Evolutionary conservation across 208 protist species (phyloP).

Genomic region (Willaertia magna): DNA sequence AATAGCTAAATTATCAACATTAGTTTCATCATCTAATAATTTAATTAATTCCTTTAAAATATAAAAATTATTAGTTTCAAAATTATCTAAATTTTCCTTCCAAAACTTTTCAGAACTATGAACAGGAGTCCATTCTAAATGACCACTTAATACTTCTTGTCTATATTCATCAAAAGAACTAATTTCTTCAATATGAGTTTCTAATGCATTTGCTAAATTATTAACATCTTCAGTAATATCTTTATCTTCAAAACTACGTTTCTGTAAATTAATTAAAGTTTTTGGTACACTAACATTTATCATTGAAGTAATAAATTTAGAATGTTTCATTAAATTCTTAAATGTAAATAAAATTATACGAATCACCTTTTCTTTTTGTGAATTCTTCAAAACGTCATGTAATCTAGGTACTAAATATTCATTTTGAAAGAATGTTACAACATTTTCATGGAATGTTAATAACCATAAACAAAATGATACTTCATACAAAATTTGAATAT

Average conservation of each 20-base stretch:
- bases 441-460: neutral
- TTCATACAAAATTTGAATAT: slow-evolving; percentile 5
- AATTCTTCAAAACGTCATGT: neutral
- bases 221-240: slow-evolving; percentile 61
- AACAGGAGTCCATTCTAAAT: slow-evolving; percentile 73
- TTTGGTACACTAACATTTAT: slow-evolving; percentile 20
- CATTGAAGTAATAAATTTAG: neutral
- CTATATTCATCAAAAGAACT: slow-evolving; percentile 75
- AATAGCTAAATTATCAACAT: slow-evolving; percentile 47
- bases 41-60: slow-evolving; percentile 65
- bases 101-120: slow-evolving; percentile 81
- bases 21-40: slow-evolving; percentile 47
- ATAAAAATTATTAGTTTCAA: slow-evolving; percentile 71
- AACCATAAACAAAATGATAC: neutral
- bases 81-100: slow-evolving; percentile 66
- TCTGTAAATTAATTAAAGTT: slow-evolving; percentile 53
- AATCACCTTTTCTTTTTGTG: slow-evolving; percentile 9
- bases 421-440: neutral
- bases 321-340: neutral
- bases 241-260: slow-evolving; percentile 69
- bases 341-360: neutral
- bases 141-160: slow-evolving; percentile 63
- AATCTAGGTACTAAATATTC: neutral
- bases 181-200: slow-evolving; percentile 67
- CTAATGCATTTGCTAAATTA: slow-evolving; percentile 45